phyloP scores from a whole-genome alignment of 2,329 filamentous ascomycete species.

The Fusarium subtropicale region DNA sequence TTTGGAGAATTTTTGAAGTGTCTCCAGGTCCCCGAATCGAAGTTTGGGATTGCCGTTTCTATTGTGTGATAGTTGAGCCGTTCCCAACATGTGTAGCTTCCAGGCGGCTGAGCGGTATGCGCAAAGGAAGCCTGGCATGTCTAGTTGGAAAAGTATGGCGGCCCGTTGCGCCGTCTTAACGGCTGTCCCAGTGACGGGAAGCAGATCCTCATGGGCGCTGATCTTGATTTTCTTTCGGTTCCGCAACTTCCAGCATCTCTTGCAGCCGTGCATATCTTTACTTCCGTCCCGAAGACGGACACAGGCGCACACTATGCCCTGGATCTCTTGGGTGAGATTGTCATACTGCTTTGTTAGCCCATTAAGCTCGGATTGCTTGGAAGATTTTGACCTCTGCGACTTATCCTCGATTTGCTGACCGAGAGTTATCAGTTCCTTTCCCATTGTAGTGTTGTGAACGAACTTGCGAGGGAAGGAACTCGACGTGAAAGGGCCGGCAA shows the following conservation, averaged over 20 bases:
- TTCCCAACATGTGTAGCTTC: conserved; percentile 28
- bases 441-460: background rate
- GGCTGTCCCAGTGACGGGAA: conserved; percentile 29
- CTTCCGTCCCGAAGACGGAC: background rate
- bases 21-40: background rate
- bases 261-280: conserved; percentile 16
- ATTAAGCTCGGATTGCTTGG: conserved; percentile 13
- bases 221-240: conserved; percentile 33
- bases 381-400: background rate
- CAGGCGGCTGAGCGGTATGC: conserved; percentile 40
- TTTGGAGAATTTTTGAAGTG: background rate
- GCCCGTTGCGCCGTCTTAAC: conserved; percentile 23
- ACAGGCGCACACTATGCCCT: conserved; percentile 27
- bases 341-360: conserved; percentile 23
- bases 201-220: conserved; percentile 40
- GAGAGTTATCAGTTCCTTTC: background rate
- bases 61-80: background rate
- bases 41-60: background rate
- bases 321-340: conserved; percentile 53
- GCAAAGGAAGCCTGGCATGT: conserved; percentile 60
- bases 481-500: conserved; percentile 53
- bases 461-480: conserved; percentile 5
- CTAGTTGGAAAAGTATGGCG: conserved; percentile 63
- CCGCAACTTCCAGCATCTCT: conserved; percentile 28
- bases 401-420: background rate